phyloP scores from a whole-genome alignment of 371 early-diverging fungal species.

The Lichtheimia hyalospora region DNA sequence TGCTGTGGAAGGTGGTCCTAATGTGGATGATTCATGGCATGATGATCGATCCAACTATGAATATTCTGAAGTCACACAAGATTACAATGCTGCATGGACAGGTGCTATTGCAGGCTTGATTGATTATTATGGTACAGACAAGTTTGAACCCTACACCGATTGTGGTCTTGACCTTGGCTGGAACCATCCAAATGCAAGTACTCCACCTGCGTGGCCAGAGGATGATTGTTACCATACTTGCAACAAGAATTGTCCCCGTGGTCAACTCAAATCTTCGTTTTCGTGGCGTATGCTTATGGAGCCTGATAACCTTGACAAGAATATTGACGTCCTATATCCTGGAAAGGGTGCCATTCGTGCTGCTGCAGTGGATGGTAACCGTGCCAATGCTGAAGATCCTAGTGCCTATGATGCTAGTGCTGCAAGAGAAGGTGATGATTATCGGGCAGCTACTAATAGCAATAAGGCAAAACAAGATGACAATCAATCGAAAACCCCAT shows the following conservation, averaged over 20 bases:
- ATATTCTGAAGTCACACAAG: constrained; percentile 58
- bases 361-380: constrained; percentile 20
- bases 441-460: background rate
- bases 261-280: constrained; percentile 41
- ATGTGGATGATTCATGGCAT: constrained; percentile 51
- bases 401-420: constrained; percentile 15
- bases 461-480: background rate
- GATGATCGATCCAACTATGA: constrained; percentile 58
- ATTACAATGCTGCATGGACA: constrained; percentile 61
- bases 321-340: constrained; percentile 35
- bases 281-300: constrained; percentile 42
- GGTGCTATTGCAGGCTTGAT: constrained; percentile 56
- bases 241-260: constrained; percentile 47
- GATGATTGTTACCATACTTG: constrained; percentile 59
- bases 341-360: constrained; percentile 34
- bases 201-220: constrained; percentile 38
- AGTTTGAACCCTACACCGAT: constrained; percentile 52
- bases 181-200: constrained; percentile 49
- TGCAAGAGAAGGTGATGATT: background rate
- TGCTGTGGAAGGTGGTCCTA: constrained; percentile 57
- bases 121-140: constrained; percentile 45
- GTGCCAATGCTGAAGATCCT: constrained; percentile 9
- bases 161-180: constrained; percentile 59
- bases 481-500: no score
- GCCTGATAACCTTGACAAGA: constrained; percentile 10